Conservation (phyloP, 345 rosid species). For the Pseudoturritis turrita region DNA sequence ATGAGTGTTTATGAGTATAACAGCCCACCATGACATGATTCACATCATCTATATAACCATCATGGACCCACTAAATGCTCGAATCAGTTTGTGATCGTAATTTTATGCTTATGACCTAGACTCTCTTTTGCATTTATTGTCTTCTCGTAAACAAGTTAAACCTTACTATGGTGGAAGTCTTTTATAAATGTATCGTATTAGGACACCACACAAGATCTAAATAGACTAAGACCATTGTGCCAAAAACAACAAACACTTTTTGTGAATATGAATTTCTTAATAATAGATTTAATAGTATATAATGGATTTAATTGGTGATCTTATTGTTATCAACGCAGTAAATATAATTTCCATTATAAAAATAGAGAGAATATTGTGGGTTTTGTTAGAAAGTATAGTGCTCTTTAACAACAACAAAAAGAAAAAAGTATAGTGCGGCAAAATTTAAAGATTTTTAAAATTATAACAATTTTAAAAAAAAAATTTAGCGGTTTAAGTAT, state of each 20-base stretch:
- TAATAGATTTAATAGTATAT: too few species aligned
- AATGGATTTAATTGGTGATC: too few species aligned
- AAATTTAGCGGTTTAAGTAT: too few species aligned
- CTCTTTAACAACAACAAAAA: too few species aligned
- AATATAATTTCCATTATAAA: too few species aligned
- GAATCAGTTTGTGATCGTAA: not conserved
- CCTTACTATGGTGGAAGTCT: not conserved
- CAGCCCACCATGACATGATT: conserved; percentile 1
- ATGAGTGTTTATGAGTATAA: not conserved
- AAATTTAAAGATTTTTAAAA: too few species aligned
- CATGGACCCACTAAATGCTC: conserved; percentile 11
- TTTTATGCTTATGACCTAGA: not conserved
- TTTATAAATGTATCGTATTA: not conserved
- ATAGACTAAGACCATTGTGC: not conserved
- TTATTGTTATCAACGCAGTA: too few species aligned
- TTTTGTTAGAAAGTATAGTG: too few species aligned
- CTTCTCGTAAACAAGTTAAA: not conserved
- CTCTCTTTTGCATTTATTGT: not conserved
- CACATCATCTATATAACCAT: conserved; percentile 5
- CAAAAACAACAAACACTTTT: not conserved
- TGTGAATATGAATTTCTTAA: not conserved
- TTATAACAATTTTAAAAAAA: too few species aligned
- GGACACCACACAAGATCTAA: too few species aligned
- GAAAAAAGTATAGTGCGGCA: too few species aligned
- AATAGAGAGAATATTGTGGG: too few species aligned